Evolutionary conservation across 208 protist genomes (phyloP).

Genomic region (Herpetomonas tarakana): DNA sequence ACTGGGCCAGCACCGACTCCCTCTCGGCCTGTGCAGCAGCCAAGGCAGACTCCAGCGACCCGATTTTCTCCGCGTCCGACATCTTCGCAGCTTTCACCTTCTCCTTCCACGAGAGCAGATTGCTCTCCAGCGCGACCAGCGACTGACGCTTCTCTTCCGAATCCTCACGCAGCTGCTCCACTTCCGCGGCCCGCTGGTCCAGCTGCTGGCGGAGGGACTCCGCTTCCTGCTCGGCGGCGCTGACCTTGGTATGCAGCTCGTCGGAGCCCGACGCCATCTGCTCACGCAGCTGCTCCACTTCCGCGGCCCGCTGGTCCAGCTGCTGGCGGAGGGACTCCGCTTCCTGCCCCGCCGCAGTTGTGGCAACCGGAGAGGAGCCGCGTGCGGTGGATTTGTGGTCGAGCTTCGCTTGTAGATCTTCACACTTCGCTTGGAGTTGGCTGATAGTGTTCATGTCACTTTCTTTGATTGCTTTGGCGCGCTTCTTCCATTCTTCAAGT

Average conservation of each 20-base stretch:
- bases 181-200: background rate
- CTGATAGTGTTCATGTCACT: too few relatives aligned
- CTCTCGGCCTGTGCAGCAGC: background rate
- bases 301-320: background rate
- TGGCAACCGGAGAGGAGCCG: too few relatives aligned
- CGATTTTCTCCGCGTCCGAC: slow-evolving; percentile 30
- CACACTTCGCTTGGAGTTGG: too few relatives aligned
- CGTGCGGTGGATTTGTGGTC: too few relatives aligned
- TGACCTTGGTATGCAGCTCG: slow-evolving; percentile 9
- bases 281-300: slow-evolving; percentile 3
- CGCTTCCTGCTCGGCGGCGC: background rate
- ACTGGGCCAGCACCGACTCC: background rate
- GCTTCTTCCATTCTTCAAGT: too few relatives aligned
- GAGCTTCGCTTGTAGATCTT: too few relatives aligned
- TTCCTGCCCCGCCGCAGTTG: background rate
- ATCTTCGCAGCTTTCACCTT: slow-evolving; percentile 57
- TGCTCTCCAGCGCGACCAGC: slow-evolving; percentile 15
- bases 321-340: background rate
- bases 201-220: slow-evolving; percentile 5
- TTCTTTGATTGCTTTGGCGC: too few relatives aligned
- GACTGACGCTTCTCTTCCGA: slow-evolving; percentile 1
- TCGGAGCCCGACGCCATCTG: slow-evolving; percentile 9
- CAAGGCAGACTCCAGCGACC: slow-evolving; percentile 9
- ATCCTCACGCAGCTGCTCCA: slow-evolving; percentile 2
- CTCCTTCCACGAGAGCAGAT: slow-evolving; percentile 46